Conservation (phyloP, 2,329 filamentous ascomycete species). For the Xylaria sp. region DNA sequence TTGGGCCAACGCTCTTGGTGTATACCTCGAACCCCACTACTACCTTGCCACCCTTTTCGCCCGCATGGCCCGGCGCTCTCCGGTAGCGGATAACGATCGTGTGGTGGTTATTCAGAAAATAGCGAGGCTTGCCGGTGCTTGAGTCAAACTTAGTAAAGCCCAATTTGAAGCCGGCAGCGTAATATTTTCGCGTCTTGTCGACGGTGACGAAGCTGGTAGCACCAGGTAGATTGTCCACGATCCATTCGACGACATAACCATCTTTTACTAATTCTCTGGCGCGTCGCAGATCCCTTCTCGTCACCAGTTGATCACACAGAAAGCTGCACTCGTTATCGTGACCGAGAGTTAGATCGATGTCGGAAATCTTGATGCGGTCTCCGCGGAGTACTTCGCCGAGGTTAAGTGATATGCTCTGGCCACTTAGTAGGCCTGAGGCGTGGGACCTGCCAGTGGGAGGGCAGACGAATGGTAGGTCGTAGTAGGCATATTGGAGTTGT, state of each 20-base stretch:
- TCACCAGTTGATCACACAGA: constrained; percentile 76
- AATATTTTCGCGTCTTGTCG: constrained; percentile 87
- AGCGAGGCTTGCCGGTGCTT: constrained; percentile 69
- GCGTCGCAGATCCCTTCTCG: constrained; percentile 71
- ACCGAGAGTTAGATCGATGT: constrained; percentile 83
- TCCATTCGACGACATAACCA: constrained; percentile 92
- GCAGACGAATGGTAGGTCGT: constrained; percentile 88
- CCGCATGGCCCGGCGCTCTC: constrained; percentile 74
- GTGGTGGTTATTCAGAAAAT: constrained; percentile 88
- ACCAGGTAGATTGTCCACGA: constrained; percentile 89
- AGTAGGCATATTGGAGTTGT: constrained; percentile 91
- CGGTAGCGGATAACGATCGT: constrained; percentile 86
- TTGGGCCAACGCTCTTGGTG: constrained; percentile 79
- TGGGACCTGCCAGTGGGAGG: constrained; percentile 76
- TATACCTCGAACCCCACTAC: constrained; percentile 93
- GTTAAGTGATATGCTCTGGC: constrained; percentile 83
- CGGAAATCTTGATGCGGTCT: constrained; percentile 85
- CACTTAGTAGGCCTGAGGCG: constrained; percentile 76
- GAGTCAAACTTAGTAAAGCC: constrained; percentile 77
- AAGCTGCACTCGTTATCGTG: constrained; percentile 78
- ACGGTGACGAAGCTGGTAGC: constrained; percentile 89
- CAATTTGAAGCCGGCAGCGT: constrained; percentile 89
- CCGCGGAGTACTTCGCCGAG: constrained; percentile 88
- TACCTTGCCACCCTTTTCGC: constrained; percentile 78
- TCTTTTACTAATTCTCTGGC: constrained; percentile 79